Evolutionary conservation across 2,329 filamentous ascomycete genomes (phyloP).

Genomic region (Microsporum canis): DNA sequence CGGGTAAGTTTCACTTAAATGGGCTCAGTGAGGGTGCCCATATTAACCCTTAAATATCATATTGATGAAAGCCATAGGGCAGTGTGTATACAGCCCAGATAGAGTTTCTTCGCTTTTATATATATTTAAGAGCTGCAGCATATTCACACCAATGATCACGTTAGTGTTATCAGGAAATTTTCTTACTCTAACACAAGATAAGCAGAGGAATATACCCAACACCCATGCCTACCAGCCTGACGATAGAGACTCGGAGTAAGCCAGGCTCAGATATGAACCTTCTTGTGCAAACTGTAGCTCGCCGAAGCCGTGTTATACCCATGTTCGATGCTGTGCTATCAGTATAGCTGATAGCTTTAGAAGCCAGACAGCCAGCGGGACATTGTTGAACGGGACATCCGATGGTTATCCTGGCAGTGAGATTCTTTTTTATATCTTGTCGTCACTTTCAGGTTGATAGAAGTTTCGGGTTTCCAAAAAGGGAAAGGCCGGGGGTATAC

Average conservation of each 20-base stretch:
- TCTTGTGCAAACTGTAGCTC: too few species aligned
- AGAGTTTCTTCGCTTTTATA: background rate
- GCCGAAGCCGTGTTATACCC: too few species aligned
- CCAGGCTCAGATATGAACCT: too few species aligned
- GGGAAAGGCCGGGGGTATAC: background rate
- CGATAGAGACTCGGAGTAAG: too few species aligned
- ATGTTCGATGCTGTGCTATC: too few species aligned
- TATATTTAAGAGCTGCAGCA: background rate
- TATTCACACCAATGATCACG: background rate
- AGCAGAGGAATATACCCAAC: background rate
- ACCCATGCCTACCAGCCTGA: too few species aligned
- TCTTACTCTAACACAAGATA: background rate
- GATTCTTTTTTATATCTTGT: background rate
- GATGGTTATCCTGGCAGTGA: background rate
- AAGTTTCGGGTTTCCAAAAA: background rate
- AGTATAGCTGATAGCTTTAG: too few species aligned
- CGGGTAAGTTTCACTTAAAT: background rate
- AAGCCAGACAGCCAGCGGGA: too few species aligned
- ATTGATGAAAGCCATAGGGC: background rate
- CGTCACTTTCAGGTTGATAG: background rate
- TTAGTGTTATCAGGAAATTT: background rate
- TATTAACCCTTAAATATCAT: background rate
- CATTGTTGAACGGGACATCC: too few species aligned
- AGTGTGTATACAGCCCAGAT: background rate
- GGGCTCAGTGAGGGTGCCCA: background rate